Percentiles rank a stretch among this genome's conserved stretches.
phyloP scores from a whole-genome alignment of 805 yeast species.

The Candida chauliodis region DNA sequence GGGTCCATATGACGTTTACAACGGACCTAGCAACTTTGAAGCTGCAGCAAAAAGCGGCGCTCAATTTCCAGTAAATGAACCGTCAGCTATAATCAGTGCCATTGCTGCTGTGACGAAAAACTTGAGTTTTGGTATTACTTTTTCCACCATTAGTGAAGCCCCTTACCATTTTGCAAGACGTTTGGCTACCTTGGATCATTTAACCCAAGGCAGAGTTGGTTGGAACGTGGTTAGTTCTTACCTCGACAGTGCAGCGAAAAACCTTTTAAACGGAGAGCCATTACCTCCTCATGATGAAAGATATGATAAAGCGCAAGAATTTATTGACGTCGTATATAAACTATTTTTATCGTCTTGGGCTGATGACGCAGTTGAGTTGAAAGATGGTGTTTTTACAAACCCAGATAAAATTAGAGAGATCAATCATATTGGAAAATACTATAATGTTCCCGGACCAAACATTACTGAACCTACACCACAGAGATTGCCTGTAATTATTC shows the following conservation, averaged over 20 bases:
- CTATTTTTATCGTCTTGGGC: constrained; percentile 42
- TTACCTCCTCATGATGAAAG: constrained; percentile 40
- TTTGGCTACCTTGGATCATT: constrained; percentile 42
- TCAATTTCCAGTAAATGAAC: constrained; percentile 39
- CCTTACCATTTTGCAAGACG: constrained; percentile 42
- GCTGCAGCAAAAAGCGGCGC: constrained; percentile 32
- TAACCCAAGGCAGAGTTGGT: constrained; percentile 42
- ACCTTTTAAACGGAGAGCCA: constrained; percentile 31
- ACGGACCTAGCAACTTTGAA: constrained; percentile 35
- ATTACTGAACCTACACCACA: constrained; percentile 44
- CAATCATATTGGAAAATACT: constrained; percentile 38
- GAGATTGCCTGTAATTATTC: constrained; percentile 41
- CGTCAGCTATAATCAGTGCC: constrained; percentile 34
- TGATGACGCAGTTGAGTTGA: constrained; percentile 35
- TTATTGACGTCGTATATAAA: constrained; percentile 35
- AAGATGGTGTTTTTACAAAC: constrained; percentile 31
- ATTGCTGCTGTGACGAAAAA: constrained; percentile 43
- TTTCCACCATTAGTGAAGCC: constrained; percentile 40
- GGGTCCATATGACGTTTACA: constrained; percentile 39
- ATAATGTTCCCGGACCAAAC: constrained; percentile 41
- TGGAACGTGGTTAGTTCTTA: constrained; percentile 48
- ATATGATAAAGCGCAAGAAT: constrained; percentile 39
- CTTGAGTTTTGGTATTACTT: constrained; percentile 39
- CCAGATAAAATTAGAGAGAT: constrained; percentile 40
- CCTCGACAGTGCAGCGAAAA: constrained; percentile 40